Evolutionary conservation across 2,329 filamentous ascomycete genomes (phyloP), one percentile per base, ranked within the genome.

Genomic region (Fusarium austroafricanum): DNA sequence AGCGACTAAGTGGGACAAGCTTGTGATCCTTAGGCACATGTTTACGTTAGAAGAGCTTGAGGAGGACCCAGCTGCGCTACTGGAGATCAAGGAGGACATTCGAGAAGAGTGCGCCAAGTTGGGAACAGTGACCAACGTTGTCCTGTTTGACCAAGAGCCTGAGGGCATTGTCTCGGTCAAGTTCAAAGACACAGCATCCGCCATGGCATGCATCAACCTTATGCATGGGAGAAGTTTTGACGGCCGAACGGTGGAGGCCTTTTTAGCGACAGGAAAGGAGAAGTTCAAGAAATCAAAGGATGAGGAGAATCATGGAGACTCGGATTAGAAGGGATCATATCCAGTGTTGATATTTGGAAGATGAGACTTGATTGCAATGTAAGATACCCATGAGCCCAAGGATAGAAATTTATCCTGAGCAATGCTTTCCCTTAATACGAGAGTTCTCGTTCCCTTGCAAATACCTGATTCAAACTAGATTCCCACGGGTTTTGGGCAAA

Each of bases 61-160:
- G 71, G 92, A 96, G 75, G 94, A 98, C 73, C 89, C 92, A 3
- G 89, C 89, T 1, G 92, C 91, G 2, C 86, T 96, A 61, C 83
- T 96, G 37, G 95, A 98, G 67, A 97, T 98, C 81, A 96, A 96
- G 76, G 92, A 97, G 77, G 96, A 99, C 76, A 92, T 98, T 56
- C 88, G 92, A 44, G 93, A 97, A 50, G 94, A 97, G 79, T 97
- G 93, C 77, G 85, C 88, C 59, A 96, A 96, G 80, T 83, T 96
- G 15, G 96, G 96, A 5, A 85, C 90, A 23, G 93, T 98, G 35
- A 97, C 94, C 31, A 97, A 96, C 75, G 92, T 98, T 39, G 90
- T 96, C 5, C 83, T 99, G 17, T 99, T 92, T 77, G 96, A 99
- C 77, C 84, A 90, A 67, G 96, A 99, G 79, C 81, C 87, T 6